These are phyloP conservation scores for Tolypocladium capitatum DNA, from an alignment of 2,329 filamentous ascomycete species.

Conservation along the genomic window DNA sequence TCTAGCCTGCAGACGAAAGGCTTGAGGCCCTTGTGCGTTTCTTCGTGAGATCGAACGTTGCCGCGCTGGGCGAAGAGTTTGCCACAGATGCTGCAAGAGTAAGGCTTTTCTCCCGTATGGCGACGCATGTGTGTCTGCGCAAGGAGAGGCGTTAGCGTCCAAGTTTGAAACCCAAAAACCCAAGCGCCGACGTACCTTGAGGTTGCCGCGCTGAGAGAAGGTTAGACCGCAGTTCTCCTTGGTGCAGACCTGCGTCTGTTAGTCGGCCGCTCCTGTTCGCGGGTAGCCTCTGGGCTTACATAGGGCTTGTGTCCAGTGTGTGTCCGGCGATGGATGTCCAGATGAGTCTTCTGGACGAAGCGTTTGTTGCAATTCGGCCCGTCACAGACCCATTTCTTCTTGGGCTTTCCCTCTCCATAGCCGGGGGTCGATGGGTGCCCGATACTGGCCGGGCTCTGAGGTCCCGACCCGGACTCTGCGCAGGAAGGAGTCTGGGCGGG, in stretches of 20 bases:
- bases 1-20: slow-evolving; percentile 73
- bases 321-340: slow-evolving; percentile 76
- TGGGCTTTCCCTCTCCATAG: slow-evolving; percentile 13
- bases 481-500: slow-evolving; percentile 10
- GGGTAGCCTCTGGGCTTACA: slow-evolving; percentile 36
- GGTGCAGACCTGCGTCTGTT: slow-evolving; percentile 43
- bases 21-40: slow-evolving; percentile 65
- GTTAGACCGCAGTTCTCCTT: slow-evolving; percentile 59
- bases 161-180: too few species aligned
- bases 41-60: slow-evolving; percentile 72
- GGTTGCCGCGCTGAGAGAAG: slow-evolving; percentile 83
- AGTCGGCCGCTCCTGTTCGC: background rate
- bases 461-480: slow-evolving; percentile 2
- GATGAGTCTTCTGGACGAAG: slow-evolving; percentile 84
- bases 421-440: slow-evolving; percentile 10
- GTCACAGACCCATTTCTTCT: slow-evolving; percentile 60
- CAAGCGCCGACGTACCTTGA: slow-evolving; percentile 49
- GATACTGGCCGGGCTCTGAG: slow-evolving; percentile 18
- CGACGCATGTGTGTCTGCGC: slow-evolving; percentile 68
- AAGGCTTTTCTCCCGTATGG: slow-evolving; percentile 80
- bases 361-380: slow-evolving; percentile 64
- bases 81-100: slow-evolving; percentile 63
- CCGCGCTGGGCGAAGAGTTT: slow-evolving; percentile 77
- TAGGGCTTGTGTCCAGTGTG: slow-evolving; percentile 89
- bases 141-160: background rate